phyloP scores from a whole-genome alignment of 768 basidiomycete species.

The Pulveroboletus sp. region DNA sequence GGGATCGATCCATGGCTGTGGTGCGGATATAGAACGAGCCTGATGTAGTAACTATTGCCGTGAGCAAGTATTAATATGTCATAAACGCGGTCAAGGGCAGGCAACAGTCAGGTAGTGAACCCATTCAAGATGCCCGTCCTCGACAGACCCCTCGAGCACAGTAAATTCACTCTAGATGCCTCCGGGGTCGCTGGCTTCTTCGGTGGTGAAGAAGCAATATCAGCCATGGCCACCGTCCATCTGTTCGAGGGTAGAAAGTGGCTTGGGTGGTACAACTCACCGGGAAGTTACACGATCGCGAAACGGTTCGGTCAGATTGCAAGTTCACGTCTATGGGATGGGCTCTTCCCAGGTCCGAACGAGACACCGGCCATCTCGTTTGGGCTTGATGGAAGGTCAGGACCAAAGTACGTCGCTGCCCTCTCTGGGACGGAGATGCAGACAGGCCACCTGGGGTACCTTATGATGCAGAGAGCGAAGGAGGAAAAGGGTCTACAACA shows the following conservation, averaged over 20 bases:
- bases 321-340: conserved; percentile 28
- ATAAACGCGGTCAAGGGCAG: no score
- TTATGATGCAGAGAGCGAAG: conserved; percentile 20
- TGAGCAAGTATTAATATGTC: no score
- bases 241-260: conserved; percentile 30
- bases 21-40: no score
- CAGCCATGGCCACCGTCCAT: conserved; percentile 37
- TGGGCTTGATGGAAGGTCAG: conserved; percentile 26
- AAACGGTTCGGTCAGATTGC: conserved; percentile 32
- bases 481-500: background rate
- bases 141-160: conserved; percentile 1
- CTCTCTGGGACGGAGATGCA: conserved; percentile 29
- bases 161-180: conserved; percentile 22
- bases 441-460: conserved; percentile 30
- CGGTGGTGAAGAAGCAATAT: conserved; percentile 37
- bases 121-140: conserved; percentile 16
- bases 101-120: background rate
- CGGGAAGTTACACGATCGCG: conserved; percentile 34
- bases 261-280: conserved; percentile 38
- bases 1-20: no score
- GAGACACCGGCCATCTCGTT: conserved; percentile 27
- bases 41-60: no score
- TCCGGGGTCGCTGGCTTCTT: conserved; percentile 36
- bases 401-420: conserved; percentile 25
- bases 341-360: conserved; percentile 30